Evolutionary conservation across 345 rosid species (phyloP).

Genomic region (Eucalyptus victrix): DNA sequence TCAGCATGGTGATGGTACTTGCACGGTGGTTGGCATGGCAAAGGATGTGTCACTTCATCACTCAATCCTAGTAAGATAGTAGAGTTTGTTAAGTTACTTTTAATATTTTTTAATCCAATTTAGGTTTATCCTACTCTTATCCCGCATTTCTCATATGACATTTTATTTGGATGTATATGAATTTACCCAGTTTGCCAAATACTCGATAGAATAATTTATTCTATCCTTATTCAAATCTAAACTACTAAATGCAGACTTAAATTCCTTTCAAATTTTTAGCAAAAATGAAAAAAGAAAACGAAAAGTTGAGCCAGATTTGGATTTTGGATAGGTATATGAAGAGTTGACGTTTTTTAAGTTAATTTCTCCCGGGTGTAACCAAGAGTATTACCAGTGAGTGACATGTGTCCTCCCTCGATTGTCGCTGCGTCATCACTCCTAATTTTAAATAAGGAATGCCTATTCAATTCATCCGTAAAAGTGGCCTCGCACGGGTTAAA

Average conservation of each 20-base stretch:
- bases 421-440: not conserved
- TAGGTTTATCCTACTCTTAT: not conserved
- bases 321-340: not conserved
- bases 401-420: not conserved
- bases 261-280: not conserved
- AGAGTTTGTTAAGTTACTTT: not conserved
- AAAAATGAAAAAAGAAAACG: not conserved
- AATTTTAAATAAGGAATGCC: not conserved
- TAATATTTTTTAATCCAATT: fast-evolving
- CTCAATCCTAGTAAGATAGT: not conserved
- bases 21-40: fast-evolving
- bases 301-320: not conserved
- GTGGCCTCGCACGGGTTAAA: not conserved
- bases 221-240: not conserved
- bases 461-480: not conserved
- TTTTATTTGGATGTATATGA: not conserved
- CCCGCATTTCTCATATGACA: not conserved
- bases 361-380: not conserved
- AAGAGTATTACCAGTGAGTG: not conserved
- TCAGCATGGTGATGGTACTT: fast-evolving
- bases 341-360: not conserved
- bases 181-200: not conserved
- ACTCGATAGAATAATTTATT: not conserved
- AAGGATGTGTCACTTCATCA: fast-evolving
- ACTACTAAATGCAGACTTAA: not conserved